A percentile compares a stretch with the other conserved stretches of the same genome.
Evolutionary conservation across 31 red algal genomes (phyloP).

Genomic region (Odonthalia washingtoniensis): DNA sequence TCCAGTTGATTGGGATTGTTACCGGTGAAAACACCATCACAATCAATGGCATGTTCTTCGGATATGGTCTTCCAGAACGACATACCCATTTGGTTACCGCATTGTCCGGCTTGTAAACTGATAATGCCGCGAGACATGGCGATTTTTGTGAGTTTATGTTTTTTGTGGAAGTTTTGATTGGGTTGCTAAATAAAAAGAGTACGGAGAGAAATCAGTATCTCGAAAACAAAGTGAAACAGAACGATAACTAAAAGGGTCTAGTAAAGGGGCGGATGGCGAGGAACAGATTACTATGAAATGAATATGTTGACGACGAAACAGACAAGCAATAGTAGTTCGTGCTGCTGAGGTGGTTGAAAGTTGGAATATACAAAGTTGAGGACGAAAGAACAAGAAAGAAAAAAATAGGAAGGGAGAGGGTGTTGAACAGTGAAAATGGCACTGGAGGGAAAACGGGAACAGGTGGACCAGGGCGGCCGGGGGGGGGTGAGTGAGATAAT

Average conservation of each 20-base stretch:
- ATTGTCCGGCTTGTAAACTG: constrained; percentile 93
- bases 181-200: background rate
- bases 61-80: constrained; percentile 98
- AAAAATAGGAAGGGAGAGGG: background rate
- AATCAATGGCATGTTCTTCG: constrained; percentile 93
- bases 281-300: too few relatives aligned
- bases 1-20: constrained; percentile 75
- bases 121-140: constrained; percentile 79
- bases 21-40: constrained; percentile 68
- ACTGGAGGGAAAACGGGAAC: background rate
- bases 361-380: too few relatives aligned
- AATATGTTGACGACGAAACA: too few relatives aligned
- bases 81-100: constrained; percentile 98
- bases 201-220: background rate
- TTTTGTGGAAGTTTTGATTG: too few relatives aligned
- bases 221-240: background rate
- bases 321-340: too few relatives aligned
- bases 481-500: background rate
- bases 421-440: background rate
- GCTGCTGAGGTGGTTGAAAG: too few relatives aligned
- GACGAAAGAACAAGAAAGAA: background rate
- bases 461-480: too few relatives aligned
- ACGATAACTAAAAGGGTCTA: background rate
- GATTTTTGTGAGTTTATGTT: background rate
- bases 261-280: background rate